phyloP scores from a whole-genome alignment of 768 basidiomycete genomes.

The Cystofilobasidium ferigula region DNA sequence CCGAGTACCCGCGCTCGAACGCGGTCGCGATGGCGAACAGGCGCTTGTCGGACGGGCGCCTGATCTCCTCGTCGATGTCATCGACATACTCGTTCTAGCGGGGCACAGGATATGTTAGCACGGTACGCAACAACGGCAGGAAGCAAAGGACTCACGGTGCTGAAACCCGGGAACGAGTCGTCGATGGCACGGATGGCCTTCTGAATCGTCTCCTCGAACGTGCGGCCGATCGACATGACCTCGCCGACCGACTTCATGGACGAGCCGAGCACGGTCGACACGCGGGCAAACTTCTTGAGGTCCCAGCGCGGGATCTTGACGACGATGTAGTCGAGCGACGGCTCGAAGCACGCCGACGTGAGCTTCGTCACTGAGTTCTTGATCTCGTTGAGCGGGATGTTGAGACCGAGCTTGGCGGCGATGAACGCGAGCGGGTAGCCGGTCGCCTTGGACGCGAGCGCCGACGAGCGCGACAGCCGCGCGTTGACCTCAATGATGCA shows the following conservation, averaged over 20 bases:
- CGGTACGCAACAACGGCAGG: constrained; percentile 70
- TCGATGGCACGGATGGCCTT: constrained; percentile 97
- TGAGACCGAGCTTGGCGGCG: constrained; percentile 95
- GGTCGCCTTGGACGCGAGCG: constrained; percentile 95
- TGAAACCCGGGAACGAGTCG: constrained; percentile 86
- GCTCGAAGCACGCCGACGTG: constrained; percentile 98
- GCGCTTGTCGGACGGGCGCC: constrained; percentile 82
- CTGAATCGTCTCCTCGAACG: constrained; percentile 95
- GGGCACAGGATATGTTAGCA: neutral
- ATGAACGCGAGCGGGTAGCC: constrained; percentile 99
- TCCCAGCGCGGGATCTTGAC: constrained; percentile 99
- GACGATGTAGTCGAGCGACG: constrained; percentile 96
- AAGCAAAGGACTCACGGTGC: constrained; percentile 92
- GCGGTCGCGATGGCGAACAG: constrained; percentile 97
- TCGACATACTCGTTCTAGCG: constrained; percentile 72
- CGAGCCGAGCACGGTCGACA: constrained; percentile 86
- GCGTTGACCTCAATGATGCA: constrained; percentile 58
- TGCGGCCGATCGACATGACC: constrained; percentile 99
- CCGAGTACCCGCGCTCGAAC: constrained; percentile 81
- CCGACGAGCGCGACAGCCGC: constrained; percentile 41
- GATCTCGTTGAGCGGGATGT: constrained; percentile 90
- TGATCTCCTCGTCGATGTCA: constrained; percentile 68
- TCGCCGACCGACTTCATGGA: constrained; percentile 99
- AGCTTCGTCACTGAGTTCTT: constrained; percentile 99
- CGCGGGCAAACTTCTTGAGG: constrained; percentile 90